Evolutionary conservation across 148 eudicot genomes (phyloP).

Genomic region (Camellia granthamiana): DNA sequence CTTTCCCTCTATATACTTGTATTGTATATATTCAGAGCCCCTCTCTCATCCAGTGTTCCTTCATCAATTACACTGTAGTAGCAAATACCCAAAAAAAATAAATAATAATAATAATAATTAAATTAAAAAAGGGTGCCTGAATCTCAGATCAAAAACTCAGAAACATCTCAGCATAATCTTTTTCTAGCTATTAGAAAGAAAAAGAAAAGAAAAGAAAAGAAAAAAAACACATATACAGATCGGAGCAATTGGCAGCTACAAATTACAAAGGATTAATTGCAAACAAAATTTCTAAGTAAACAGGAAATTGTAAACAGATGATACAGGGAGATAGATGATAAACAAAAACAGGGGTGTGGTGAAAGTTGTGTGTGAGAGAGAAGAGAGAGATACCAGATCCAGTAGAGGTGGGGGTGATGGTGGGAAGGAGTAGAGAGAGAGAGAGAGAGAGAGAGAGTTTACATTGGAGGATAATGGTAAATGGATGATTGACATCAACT

Average conservation of each 20-base stretch:
- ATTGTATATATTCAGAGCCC: constrained; percentile 14
- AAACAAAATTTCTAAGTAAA: neutral
- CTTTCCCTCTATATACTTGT: constrained; percentile 10
- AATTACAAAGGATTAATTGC: too few species aligned
- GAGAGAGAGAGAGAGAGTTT: too few species aligned
- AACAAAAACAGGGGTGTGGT: neutral
- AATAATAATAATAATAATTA: too few species aligned
- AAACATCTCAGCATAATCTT: too few species aligned
- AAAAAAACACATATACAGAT: neutral
- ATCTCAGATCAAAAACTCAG: neutral
- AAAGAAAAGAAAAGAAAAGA: too few species aligned
- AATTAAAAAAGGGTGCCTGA: neutral
- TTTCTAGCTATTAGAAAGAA: too few species aligned
- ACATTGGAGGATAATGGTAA: too few species aligned
- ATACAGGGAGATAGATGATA: too few species aligned
- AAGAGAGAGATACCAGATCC: neutral
- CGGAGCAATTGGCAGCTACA: neutral
- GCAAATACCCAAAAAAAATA: neutral
- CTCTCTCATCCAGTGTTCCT: constrained; percentile 27
- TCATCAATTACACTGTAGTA: constrained; percentile 20
- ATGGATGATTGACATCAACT: too few species aligned
- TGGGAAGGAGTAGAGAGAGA: too few species aligned
- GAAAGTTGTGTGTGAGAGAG: neutral
- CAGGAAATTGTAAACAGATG: too few species aligned
- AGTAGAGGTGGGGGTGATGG: too few species aligned